Evolutionary conservation across 2,329 filamentous ascomycete species (phyloP), one percentile per base, ranked within the genome.

Genomic region (Fusarium sulawesiense): DNA sequence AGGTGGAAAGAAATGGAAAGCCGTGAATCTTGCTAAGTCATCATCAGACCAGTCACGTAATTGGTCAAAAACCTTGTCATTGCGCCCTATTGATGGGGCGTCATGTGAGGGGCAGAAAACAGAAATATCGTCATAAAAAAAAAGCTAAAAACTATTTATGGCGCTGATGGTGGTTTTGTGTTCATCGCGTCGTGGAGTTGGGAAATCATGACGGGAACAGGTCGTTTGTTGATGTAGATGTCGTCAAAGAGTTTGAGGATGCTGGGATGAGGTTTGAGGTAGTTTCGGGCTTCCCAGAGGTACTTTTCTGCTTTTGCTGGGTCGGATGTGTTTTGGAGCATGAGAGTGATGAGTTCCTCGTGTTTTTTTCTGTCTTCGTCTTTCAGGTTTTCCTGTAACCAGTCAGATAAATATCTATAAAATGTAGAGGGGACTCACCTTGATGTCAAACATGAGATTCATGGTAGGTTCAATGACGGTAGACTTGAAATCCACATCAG

Each of bases 1-100:
- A 65, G 45, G 57, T 32, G 53, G 56, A 62, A 65, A 65, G 37
- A 66, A 56, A 56, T 41, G 51, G 46, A 68, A 49, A 53, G 13
- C 20, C 44, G 50, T 41, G 32, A 54, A 20, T 32, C 18, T 59
- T 65, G 12, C 45, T 49, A 46, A 55, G 60, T 46, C 42, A 37
- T 60, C 48, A 64, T 37, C 9, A 37, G 34, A 37, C 5, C 9
- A n/a, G 18, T 37, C 34, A 37, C 34, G 9, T 37, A 37, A 37
- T 37, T 37, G 34, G 34, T 37, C 34, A 46, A 41, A 41, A 60
- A 62, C 58, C 56, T 70, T 72, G 70, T 72, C 70, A 72, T 72
- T 45, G 21, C 70, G 70, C 70, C 70, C 70, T 72, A 71, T 67
- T 72, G 56, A 68, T 72, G 70, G 70, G 70, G 66, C 65, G 54